A percentile compares a stretch with the other conserved stretches of the same genome.
Evolutionary conservation across 1,139 yeast species (phyloP).

Genomic region (Blastobotrys elegans): DNA sequence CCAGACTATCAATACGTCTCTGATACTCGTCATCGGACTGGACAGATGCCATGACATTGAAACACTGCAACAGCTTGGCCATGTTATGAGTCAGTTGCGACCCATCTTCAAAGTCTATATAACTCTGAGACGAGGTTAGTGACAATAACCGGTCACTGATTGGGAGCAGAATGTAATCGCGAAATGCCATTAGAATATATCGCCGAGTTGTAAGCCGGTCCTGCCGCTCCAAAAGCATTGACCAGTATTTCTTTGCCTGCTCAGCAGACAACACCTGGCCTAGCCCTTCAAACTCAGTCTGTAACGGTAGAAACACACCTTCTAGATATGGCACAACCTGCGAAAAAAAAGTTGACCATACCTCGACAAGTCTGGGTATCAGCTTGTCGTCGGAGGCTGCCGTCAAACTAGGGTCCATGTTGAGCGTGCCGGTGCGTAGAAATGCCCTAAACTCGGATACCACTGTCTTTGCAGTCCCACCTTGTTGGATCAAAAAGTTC

Average conservation of each 20-base stretch:
- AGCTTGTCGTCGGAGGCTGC: constrained; percentile 24
- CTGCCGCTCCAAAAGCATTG: constrained; percentile 29
- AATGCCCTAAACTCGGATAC: constrained; percentile 45
- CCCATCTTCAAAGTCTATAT: constrained; percentile 18
- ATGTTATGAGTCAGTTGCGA: constrained; percentile 30
- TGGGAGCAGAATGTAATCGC: constrained; percentile 37
- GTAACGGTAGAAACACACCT: constrained; percentile 57
- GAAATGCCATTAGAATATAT: constrained; percentile 32
- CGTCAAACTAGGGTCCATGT: constrained; percentile 36
- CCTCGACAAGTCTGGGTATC: constrained; percentile 32
- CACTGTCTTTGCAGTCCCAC: constrained; percentile 38
- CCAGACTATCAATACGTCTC: constrained; percentile 45
- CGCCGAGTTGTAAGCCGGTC: constrained; percentile 32
- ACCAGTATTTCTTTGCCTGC: constrained; percentile 39
- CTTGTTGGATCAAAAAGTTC: constrained; percentile 39
- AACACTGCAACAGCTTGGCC: constrained; percentile 48
- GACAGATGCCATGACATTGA: constrained; percentile 48
- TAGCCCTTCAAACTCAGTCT: constrained; percentile 43
- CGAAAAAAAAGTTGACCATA: constrained; percentile 54
- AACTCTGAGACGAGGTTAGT: constrained; percentile 33
- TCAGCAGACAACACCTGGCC: constrained; percentile 34
- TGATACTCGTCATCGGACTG: constrained; percentile 51
- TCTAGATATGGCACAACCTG: constrained; percentile 52
- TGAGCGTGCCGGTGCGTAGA: constrained; percentile 41
- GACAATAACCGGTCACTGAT: constrained; percentile 44